Evolutionary conservation across 148 eudicot species (phyloP).

Genomic region (Pouteria glomerata): DNA sequence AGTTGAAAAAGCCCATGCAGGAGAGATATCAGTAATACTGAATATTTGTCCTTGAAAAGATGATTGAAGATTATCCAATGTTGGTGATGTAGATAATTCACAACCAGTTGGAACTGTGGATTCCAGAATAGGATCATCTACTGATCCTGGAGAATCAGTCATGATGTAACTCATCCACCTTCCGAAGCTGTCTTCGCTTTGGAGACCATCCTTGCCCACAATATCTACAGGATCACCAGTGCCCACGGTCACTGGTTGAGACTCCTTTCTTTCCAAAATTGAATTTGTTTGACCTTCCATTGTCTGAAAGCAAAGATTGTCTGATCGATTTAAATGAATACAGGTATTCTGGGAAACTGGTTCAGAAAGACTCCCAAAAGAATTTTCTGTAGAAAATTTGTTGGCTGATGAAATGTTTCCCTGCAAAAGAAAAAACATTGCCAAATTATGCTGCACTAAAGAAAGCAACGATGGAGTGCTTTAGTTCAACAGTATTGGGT

Average conservation of each 20-base stretch:
- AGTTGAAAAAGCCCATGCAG: constrained; percentile 59
- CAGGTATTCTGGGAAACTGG: constrained; percentile 23
- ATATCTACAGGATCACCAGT: constrained; percentile 17
- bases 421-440: constrained; percentile 26
- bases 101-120: constrained; percentile 35
- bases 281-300: constrained; percentile 26
- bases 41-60: constrained; percentile 49
- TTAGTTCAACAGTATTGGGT: neutral
- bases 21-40: constrained; percentile 72
- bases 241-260: constrained; percentile 25
- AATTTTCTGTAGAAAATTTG: constrained; percentile 25
- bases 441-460: neutral
- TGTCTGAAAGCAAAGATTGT: constrained; percentile 19
- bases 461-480: neutral
- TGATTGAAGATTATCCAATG: constrained; percentile 19
- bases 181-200: constrained; percentile 67
- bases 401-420: constrained; percentile 24
- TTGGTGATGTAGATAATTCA: constrained; percentile 32
- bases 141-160: constrained; percentile 55
- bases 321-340: constrained; percentile 14
- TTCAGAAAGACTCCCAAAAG: constrained; percentile 23
- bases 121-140: constrained; percentile 36
- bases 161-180: constrained; percentile 60
- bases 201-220: constrained; percentile 33
- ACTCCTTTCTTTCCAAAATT: constrained; percentile 16